Conservation (phyloP, 495 filamentous ascomycete species). For the Cercophora newfieldiana region DNA sequence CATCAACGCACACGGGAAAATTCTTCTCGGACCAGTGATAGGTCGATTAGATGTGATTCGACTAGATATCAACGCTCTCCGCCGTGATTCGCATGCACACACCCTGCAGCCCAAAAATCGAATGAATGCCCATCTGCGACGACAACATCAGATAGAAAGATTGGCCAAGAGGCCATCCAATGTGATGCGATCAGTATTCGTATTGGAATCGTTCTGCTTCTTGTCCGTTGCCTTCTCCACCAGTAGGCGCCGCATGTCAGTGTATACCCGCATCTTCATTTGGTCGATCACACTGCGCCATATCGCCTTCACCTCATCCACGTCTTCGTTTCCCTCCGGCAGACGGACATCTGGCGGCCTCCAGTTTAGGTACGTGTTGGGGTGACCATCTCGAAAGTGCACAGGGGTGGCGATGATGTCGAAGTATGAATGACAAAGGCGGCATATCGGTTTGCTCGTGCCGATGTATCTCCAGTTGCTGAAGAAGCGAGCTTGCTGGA, state of each 20-base stretch:
- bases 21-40: too few relatives aligned
- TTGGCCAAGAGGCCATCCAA: not conserved
- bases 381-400: not conserved
- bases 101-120: too few relatives aligned
- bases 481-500: conserved; percentile 19
- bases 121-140: too few relatives aligned
- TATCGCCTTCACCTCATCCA: not conserved
- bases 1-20: too few relatives aligned
- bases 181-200: conserved; percentile 5
- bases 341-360: not conserved
- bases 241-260: conserved; percentile 6
- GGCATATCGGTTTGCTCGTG: not conserved
- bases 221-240: conserved; percentile 13
- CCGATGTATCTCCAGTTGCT: conserved; percentile 20
- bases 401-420: not conserved
- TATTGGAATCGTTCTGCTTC: conserved; percentile 14
- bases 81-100: too few relatives aligned
- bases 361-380: not conserved
- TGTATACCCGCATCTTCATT: conserved; percentile 13
- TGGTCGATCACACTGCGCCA: conserved; percentile 10
- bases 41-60: too few relatives aligned
- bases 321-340: not conserved
- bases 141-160: too few relatives aligned
- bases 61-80: too few relatives aligned
- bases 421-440: not conserved